Evolutionary conservation across 2,329 filamentous ascomycete genomes (phyloP).

Genomic region (Achaetomium macrosporum): DNA sequence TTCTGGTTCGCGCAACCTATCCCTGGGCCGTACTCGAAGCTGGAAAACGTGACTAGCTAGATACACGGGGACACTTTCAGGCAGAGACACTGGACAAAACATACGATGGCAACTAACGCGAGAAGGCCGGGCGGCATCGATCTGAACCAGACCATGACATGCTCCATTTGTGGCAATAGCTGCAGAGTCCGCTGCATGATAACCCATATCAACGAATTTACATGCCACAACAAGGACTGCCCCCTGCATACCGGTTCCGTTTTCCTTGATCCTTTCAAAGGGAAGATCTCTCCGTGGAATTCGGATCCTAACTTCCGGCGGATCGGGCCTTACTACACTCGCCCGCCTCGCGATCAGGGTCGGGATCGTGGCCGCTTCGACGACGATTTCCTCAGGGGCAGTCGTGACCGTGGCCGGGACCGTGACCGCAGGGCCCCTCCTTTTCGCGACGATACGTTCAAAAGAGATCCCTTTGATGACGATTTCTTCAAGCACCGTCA

Average conservation of each 20-base stretch:
- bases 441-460: neutral
- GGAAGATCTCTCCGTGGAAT: neutral
- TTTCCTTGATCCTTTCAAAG: neutral
- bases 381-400: too few relatives aligned
- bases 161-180: neutral
- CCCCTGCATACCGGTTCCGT: neutral
- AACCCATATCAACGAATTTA: neutral
- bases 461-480: neutral
- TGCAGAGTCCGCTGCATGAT: conserved; percentile 3
- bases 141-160: neutral
- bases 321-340: too few relatives aligned
- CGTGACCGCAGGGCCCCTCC: neutral
- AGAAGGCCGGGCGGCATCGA: neutral
- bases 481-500: neutral
- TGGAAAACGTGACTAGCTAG: too few relatives aligned
- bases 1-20: too few relatives aligned
- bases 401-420: neutral
- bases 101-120: neutral
- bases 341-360: too few relatives aligned
- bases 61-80: too few relatives aligned
- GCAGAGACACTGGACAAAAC: too few relatives aligned
- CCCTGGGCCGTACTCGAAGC: too few relatives aligned
- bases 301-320: neutral
- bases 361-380: too few relatives aligned
- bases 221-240: conserved; percentile 7